A percentile compares a stretch with the other conserved stretches of the same genome.
Evolutionary conservation across 805 yeast genomes (phyloP).

Genomic region (Lipomyces spencermartinsiae): DNA sequence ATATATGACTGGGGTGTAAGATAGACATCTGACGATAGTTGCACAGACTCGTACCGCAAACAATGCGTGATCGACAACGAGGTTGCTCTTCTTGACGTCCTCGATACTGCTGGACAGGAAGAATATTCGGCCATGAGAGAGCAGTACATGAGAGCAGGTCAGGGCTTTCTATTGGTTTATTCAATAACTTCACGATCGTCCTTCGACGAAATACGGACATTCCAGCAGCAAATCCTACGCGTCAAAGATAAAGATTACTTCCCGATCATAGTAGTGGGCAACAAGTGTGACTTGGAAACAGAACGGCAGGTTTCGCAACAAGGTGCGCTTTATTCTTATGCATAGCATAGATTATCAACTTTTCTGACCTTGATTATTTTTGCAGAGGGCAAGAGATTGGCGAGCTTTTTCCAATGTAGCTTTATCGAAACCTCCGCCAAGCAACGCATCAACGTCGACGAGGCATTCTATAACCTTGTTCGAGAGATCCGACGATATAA

Average conservation of each 20-base stretch:
- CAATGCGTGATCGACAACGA: slow-evolving; percentile 83
- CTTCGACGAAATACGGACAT: slow-evolving; percentile 81
- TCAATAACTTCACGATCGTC: slow-evolving; percentile 84
- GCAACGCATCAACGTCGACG: slow-evolving; percentile 87
- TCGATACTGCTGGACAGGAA: slow-evolving; percentile 97
- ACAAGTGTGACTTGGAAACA: slow-evolving; percentile 75
- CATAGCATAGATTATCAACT: neutral
- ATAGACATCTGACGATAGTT: slow-evolving; percentile 46
- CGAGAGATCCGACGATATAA: slow-evolving; percentile 51
- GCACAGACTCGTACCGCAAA: slow-evolving; percentile 62
- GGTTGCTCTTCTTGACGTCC: slow-evolving; percentile 78
- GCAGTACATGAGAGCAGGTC: slow-evolving; percentile 70
- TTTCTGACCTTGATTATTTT: slow-evolving; percentile 10
- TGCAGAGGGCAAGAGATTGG: slow-evolving; percentile 77
- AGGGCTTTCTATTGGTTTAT: slow-evolving; percentile 88
- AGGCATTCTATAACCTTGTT: slow-evolving; percentile 74
- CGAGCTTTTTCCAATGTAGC: slow-evolving; percentile 63
- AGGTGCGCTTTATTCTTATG: slow-evolving; percentile 25
- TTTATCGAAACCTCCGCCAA: slow-evolving; percentile 95
- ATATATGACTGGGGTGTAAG: slow-evolving; percentile 54
- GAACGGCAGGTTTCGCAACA: slow-evolving; percentile 60
- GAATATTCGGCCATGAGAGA: slow-evolving; percentile 76
- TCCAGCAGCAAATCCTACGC: slow-evolving; percentile 77
- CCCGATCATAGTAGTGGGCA: slow-evolving; percentile 81
- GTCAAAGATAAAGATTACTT: slow-evolving; percentile 79